phyloP scores from a whole-genome alignment of 192 early-diverging fungal genomes.

The Coemansia sp. region DNA sequence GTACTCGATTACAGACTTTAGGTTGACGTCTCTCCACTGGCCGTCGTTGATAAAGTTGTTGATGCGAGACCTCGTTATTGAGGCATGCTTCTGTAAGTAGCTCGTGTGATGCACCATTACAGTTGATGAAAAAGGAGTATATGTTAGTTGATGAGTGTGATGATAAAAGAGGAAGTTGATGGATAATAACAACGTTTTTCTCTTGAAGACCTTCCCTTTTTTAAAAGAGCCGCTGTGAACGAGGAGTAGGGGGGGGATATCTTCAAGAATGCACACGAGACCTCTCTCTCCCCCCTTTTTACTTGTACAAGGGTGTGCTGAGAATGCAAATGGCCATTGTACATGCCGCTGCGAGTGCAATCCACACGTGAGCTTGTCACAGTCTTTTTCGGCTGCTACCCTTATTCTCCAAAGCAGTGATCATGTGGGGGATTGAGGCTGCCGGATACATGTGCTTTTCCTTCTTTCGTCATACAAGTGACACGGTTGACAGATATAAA shows the following conservation, averaged over 20 bases:
- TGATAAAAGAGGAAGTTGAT: not conserved
- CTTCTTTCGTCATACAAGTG: not conserved
- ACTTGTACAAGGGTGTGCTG: not conserved
- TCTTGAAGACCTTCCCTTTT: not conserved
- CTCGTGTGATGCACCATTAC: conserved; percentile 36
- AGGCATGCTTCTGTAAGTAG: conserved; percentile 61
- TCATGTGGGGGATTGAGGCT: not conserved
- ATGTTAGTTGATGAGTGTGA: not conserved
- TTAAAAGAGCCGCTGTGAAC: not conserved
- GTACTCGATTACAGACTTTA: conserved; percentile 56
- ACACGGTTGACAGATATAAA: not conserved
- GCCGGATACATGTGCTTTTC: not conserved
- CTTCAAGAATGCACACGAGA: not conserved
- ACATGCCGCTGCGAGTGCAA: not conserved
- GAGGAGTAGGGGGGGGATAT: not conserved
- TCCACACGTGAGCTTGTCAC: not conserved
- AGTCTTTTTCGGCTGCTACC: not conserved
- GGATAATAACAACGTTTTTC: not conserved
- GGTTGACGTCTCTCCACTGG: conserved; percentile 73
- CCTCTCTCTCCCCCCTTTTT: not conserved
- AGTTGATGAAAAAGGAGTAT: not conserved
- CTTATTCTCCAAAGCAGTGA: not conserved
- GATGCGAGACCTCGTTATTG: conserved; percentile 76
- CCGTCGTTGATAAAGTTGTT: conserved; percentile 68
- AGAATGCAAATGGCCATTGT: not conserved